phyloP scores from a whole-genome alignment of 1,284 basidiomycete genomes.

The Cryptococcus amylolentus region DNA sequence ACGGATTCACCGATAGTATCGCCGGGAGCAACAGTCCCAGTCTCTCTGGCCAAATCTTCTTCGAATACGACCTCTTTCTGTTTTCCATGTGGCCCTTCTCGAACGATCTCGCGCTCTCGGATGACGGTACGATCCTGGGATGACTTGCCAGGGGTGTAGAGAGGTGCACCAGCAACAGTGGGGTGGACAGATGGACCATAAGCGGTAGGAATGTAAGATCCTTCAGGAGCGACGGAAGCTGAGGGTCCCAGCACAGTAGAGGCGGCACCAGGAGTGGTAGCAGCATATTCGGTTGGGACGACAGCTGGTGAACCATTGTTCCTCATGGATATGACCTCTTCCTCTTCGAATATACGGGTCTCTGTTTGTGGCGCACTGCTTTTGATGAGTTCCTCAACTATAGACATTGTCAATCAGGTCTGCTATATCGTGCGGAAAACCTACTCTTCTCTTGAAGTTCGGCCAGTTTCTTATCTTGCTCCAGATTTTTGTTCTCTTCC shows the following conservation, averaged over 20 bases:
- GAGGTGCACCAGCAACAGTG: constrained; percentile 12
- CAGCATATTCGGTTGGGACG: neutral
- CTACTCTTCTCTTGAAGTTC: constrained; percentile 40
- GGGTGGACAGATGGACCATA: constrained; percentile 2
- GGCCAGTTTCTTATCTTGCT: constrained; percentile 39
- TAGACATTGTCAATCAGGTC: neutral
- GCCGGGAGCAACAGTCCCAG: no score
- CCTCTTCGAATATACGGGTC: constrained; percentile 9
- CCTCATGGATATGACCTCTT: constrained; percentile 11
- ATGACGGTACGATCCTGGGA: constrained; percentile 27
- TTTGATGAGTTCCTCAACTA: constrained; percentile 37
- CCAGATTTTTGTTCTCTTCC: constrained; percentile 29
- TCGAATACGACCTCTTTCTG: constrained; percentile 28
- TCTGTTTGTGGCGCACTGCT: constrained; percentile 7
- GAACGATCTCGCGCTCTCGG: constrained; percentile 35
- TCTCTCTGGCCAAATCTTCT: constrained; percentile 13
- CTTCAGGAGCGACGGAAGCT: neutral
- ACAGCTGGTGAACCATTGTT: constrained; percentile 7
- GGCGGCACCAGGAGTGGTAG: constrained; percentile 2
- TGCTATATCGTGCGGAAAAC: constrained; percentile 2
- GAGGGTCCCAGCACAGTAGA: neutral
- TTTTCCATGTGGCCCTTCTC: constrained; percentile 21
- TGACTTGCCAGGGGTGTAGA: constrained; percentile 1
- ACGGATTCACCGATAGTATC: neutral
- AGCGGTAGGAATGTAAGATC: constrained; percentile 3